Evolutionary conservation across 345 rosid species (phyloP).

Genomic region (Clausena lansium): DNA sequence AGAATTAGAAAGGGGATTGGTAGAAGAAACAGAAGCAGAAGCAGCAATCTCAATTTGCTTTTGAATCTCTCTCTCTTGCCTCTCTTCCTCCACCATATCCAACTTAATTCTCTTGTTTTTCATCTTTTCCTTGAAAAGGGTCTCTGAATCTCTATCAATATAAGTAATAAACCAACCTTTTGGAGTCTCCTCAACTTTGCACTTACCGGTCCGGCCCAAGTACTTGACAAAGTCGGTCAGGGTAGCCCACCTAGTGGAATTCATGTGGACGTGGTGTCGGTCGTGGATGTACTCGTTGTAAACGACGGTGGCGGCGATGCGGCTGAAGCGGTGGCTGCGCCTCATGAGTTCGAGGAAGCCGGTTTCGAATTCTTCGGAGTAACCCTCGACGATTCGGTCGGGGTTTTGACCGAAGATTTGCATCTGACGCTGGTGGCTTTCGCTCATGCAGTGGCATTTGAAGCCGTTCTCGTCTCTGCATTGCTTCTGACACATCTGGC

Average conservation of each 20-base stretch:
- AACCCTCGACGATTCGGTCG: slow-evolving; percentile 71
- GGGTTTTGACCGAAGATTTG: slow-evolving; percentile 83
- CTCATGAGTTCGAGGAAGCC: slow-evolving; percentile 74
- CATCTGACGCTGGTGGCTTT: slow-evolving; percentile 97
- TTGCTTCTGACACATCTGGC: slow-evolving; percentile 98
- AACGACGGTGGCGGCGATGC: slow-evolving; percentile 91
- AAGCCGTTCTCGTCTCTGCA: slow-evolving; percentile 98
- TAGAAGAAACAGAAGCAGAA: not conserved
- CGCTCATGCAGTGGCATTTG: slow-evolving; percentile 99
- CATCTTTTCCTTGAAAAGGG: slow-evolving; percentile 75
- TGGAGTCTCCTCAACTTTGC: slow-evolving; percentile 92
- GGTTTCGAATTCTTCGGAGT: slow-evolving; percentile 82
- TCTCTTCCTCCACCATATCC: slow-evolving; percentile 90
- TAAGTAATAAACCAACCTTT: slow-evolving; percentile 98
- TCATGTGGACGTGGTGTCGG: slow-evolving; percentile 91
- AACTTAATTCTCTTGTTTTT: slow-evolving; percentile 79
- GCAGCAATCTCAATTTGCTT: slow-evolving; percentile 87
- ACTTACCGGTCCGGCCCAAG: slow-evolving; percentile 77
- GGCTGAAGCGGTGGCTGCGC: slow-evolving; percentile 86
- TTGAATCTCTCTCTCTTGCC: slow-evolving; percentile 73
- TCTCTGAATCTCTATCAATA: slow-evolving; percentile 80
- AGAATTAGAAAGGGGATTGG: not conserved
- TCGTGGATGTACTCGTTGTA: slow-evolving; percentile 91
- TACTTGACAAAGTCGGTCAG: slow-evolving; percentile 87
- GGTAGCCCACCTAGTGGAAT: slow-evolving; percentile 87